A percentile compares a stretch with the other conserved stretches of the same genome.
These are phyloP conservation scores for Erysimum cheiranthoides DNA, from an alignment of 345 rosid species.

Conservation along the genomic window DNA sequence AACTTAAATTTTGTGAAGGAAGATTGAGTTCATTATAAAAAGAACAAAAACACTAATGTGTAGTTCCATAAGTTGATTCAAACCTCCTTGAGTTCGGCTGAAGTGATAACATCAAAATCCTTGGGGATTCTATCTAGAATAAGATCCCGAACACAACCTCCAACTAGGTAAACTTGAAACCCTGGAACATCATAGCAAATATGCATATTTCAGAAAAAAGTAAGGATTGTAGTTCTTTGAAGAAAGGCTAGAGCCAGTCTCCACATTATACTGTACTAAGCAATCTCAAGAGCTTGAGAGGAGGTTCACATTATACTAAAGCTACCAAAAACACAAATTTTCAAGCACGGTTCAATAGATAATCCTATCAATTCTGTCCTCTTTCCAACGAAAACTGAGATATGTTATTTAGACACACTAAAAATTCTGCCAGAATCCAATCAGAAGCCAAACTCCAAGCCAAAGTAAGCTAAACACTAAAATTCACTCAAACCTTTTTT, in stretches of 20 bases:
- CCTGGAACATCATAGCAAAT: constrained; percentile 48
- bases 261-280: neutral
- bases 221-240: neutral
- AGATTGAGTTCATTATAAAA: neutral
- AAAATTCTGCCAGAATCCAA: neutral
- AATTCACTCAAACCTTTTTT: constrained; percentile 47
- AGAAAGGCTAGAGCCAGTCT: neutral
- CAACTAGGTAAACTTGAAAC: constrained; percentile 71
- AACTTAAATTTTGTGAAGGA: neutral
- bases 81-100: constrained; percentile 72
- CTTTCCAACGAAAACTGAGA: neutral
- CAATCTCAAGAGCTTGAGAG: constrained; percentile 15
- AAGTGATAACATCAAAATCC: constrained; percentile 73
- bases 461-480: neutral
- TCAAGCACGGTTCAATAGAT: neutral
- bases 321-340: neutral
- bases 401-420: neutral
- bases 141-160: constrained; percentile 84
- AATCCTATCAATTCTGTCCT: neutral
- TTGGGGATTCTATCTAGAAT: constrained; percentile 66
- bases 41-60: neutral
- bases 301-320: neutral
- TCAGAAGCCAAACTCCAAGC: constrained; percentile 4
- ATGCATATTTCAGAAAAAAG: neutral
- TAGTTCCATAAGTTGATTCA: constrained; percentile 12